These are phyloP conservation scores for Physcomitrellopsis africana DNA, from an alignment of 225 moss, liverwort and hornwort species.

Conservation along the genomic window DNA sequence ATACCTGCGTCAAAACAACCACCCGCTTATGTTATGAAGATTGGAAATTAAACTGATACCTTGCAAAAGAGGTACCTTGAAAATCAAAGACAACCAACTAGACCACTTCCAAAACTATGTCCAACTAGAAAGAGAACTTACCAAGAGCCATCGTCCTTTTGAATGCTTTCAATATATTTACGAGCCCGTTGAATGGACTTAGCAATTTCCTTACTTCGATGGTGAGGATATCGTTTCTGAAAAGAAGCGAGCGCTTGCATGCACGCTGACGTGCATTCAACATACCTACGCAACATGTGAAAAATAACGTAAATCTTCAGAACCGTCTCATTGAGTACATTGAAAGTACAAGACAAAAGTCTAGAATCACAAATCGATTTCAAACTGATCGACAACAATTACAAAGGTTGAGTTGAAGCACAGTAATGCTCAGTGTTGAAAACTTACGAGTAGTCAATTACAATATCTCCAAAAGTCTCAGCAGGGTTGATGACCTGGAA, in stretches of 20 bases:
- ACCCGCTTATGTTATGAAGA: conserved; percentile 13
- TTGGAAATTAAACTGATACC: neutral
- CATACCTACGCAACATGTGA: conserved; percentile 60
- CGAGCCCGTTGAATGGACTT: conserved; percentile 68
- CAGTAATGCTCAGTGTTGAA: neutral
- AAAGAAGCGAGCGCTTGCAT: conserved; percentile 71
- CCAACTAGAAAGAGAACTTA: conserved; percentile 32
- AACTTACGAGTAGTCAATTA: conserved; percentile 95
- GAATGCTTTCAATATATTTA: conserved; percentile 59
- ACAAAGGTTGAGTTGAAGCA: conserved; percentile 2
- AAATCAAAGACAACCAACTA: conserved; percentile 7
- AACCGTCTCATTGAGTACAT: neutral
- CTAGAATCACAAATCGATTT: neutral
- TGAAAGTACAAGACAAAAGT: neutral
- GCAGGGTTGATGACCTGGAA: conserved; percentile 92
- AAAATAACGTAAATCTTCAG: neutral
- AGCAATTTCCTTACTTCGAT: conserved; percentile 71
- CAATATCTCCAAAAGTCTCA: conserved; percentile 95
- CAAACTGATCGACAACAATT: neutral
- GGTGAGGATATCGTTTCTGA: conserved; percentile 75
- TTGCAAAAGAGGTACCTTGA: neutral
- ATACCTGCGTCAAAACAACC: conserved; percentile 59
- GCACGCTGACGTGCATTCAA: conserved; percentile 88
- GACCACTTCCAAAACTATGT: neutral
- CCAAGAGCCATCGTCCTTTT: conserved; percentile 94